Base-by-base conservation (phyloP, 371 early-diverging fungal species). In the Mucor plumbeus region DNA sequence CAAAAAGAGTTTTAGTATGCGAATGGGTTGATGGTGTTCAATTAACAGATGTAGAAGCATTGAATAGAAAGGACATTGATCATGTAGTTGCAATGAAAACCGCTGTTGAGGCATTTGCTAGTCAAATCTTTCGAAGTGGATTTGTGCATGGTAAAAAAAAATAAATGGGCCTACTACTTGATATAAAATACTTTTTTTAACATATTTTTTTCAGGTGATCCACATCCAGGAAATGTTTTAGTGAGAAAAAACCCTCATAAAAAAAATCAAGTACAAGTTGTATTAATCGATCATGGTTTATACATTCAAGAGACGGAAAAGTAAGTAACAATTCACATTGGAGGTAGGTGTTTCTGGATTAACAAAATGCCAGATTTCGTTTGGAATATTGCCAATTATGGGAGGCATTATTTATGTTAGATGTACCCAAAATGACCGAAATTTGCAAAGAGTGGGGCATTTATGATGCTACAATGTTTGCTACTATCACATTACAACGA, bases 281-380 rank as follows among this genome's bases (percentile, higher is more conserved):
- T 96, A 0, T 76, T 96, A n/a, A 85, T 97, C 57, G 97, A 97
- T 65, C 97, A 97, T 76, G 97, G 97, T 2, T 85, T 97, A 15
- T 97, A 95, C 67, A 88, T 95, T 39, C 86, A 89, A 64, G 91
- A 90, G 68, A 85, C 87, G 5, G 88, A 85, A 56, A 69, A 69
- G 69, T 79, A 76, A 59, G 69, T 61, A 60, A 19, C 91, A 92
- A 92, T 7, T 38, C 38, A 11, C 3, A 4, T 36, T 19, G 5
- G 14, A 10, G 17, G 15, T 39, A 17, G 38, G 31, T 34, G 14
- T 5, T 3, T 0, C 13, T 7, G 10, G 3, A 14, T 55, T 5
- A 35, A 7, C 47, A 5, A 59, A 0, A 21, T 26, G 17, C 33
- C 57, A 81, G 82, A 43, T 96, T 97, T 71, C 83, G 90, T n/a